Conservation (phyloP, 306 rosid species). For the Rosa chinensis region DNA sequence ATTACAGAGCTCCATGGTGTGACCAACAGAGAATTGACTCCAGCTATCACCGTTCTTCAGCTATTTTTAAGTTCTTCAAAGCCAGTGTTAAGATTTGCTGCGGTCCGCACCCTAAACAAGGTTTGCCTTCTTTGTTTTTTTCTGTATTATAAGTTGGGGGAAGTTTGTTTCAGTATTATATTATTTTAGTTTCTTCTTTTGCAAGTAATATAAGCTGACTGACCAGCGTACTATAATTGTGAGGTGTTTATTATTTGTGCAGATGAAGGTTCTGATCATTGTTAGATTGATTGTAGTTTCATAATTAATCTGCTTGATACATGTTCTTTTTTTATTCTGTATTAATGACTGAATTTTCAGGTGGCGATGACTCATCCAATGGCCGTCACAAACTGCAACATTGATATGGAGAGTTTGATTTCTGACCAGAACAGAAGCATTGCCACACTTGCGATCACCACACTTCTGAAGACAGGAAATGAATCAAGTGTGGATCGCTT, state of each 20-base stretch:
- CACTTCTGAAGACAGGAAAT: constrained; percentile 96
- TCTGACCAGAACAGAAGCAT: constrained; percentile 97
- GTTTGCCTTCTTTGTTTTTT: constrained; percentile 31
- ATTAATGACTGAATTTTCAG: constrained; percentile 43
- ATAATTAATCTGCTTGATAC: not conserved
- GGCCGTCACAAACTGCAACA: constrained; percentile 99
- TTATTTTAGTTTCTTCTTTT: not conserved
- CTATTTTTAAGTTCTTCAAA: constrained; percentile 94
- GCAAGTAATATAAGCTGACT: not conserved
- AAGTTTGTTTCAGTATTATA: not conserved
- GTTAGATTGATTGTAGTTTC: not conserved
- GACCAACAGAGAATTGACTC: constrained; percentile 86
- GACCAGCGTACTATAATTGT: not conserved
- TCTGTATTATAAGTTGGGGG: constrained; percentile 5
- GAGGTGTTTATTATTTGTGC: not conserved
- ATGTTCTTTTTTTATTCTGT: not conserved
- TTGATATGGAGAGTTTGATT: constrained; percentile 96
- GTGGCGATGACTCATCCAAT: constrained; percentile 99
- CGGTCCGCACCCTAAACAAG: constrained; percentile 98
- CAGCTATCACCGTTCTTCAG: constrained; percentile 98
- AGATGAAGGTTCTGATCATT: not conserved
- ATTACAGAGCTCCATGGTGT: constrained; percentile 94
- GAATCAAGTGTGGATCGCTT: constrained; percentile 97
- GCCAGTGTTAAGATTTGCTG: constrained; percentile 98
- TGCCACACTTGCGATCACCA: constrained; percentile 98